A percentile compares a stretch with the other conserved stretches of the same genome.
phyloP scores from a whole-genome alignment of 148 eudicot genomes.

The Rhododendron vialii region DNA sequence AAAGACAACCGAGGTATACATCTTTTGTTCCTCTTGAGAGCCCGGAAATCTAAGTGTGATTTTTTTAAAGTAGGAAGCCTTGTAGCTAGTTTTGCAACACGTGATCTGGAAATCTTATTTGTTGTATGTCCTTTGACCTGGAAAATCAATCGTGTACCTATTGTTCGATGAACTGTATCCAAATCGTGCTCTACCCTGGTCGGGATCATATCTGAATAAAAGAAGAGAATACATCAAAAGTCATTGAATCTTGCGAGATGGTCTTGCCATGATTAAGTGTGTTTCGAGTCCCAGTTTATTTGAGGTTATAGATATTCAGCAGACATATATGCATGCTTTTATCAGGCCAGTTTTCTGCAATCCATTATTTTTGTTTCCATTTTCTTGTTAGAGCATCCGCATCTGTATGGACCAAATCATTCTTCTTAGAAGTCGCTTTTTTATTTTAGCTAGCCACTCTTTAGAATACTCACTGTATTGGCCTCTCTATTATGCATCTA shows the following conservation, averaged over 20 bases:
- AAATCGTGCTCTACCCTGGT: not conserved
- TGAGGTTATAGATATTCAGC: not conserved
- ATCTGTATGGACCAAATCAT: not conserved
- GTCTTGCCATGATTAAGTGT: not conserved
- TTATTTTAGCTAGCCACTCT: not conserved
- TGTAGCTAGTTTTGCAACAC: not conserved
- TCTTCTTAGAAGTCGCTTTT: not conserved
- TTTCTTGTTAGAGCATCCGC: not conserved
- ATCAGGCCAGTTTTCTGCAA: conserved; percentile 3
- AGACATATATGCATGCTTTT: not conserved
- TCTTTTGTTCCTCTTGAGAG: conserved; percentile 1
- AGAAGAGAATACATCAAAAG: not conserved
- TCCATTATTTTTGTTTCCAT: too few relatives aligned
- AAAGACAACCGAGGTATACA: not conserved
- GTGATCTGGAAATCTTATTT: conserved; percentile 5
- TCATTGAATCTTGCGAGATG: not conserved
- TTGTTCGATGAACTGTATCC: not conserved
- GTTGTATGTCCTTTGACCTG: conserved; percentile 1
- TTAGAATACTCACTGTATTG: not conserved
- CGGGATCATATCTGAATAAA: not conserved
- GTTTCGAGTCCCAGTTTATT: not conserved
- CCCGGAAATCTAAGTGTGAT: not conserved
- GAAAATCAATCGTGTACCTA: conserved; percentile 9
- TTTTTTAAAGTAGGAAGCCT: conserved; percentile 10
- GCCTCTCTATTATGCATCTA: not conserved